Evolutionary conservation across 768 basidiomycete species (phyloP).

Genomic region (Chalciporus piperatus): DNA sequence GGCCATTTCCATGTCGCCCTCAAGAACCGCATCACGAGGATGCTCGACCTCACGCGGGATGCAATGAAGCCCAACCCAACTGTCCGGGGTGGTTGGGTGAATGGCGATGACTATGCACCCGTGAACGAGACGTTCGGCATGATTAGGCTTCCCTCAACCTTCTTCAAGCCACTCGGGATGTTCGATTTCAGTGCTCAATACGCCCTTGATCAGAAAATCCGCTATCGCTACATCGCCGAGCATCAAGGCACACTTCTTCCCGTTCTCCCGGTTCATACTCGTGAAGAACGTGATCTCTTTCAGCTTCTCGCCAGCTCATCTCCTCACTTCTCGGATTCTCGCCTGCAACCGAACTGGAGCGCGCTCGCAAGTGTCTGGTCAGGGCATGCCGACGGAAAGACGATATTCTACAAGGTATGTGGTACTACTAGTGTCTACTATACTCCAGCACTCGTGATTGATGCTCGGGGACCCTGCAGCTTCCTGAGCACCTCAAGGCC

Average conservation of each 20-base stretch:
- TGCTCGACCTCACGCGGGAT: not conserved
- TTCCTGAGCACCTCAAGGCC: conserved; percentile 9
- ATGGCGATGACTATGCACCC: conserved; percentile 8
- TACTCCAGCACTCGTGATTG: not conserved
- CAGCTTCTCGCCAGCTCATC: not conserved
- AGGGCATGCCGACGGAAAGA: conserved; percentile 5
- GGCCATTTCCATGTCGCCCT: conserved; percentile 27
- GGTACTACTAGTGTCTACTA: not conserved
- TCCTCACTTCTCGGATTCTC: not conserved
- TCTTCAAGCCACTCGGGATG: no score
- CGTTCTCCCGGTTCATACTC: conserved; percentile 28
- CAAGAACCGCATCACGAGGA: conserved; percentile 10
- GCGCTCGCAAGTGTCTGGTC: conserved; percentile 11
- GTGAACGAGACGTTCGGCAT: conserved; percentile 2
- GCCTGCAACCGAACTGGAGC: conserved; percentile 12
- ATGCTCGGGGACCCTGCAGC: not conserved
- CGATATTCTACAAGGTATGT: conserved; percentile 13
- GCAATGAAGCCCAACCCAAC: not conserved
- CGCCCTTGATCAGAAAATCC: no score
- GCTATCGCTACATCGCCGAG: no score
- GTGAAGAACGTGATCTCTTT: conserved; percentile 23
- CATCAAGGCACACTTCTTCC: conserved; percentile 19
- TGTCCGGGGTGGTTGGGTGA: conserved; percentile 7
- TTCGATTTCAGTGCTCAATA: no score
- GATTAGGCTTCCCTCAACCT: no score